Evolutionary conservation across 805 yeast species (phyloP).

Genomic region (Pichia nanzhaoensis): DNA sequence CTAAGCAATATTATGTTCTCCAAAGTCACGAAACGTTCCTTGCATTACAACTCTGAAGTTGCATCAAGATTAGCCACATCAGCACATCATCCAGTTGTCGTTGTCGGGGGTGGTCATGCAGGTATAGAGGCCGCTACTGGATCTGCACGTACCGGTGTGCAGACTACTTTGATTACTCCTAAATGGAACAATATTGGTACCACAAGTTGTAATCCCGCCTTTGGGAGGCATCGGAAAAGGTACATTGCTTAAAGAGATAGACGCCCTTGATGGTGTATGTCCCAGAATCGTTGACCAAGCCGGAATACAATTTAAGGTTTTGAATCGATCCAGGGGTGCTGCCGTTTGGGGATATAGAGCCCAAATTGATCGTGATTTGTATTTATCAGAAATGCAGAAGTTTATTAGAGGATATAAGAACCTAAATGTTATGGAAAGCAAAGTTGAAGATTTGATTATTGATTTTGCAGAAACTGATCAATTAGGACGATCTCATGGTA

Average conservation of each 20-base stretch:
- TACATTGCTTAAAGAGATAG: constrained; percentile 83
- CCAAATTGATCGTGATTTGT: constrained; percentile 83
- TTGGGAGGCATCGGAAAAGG: constrained; percentile 99
- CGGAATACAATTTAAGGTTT: constrained; percentile 83
- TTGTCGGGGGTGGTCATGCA: constrained; percentile 98
- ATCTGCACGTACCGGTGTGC: constrained; percentile 75
- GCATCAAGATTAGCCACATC: constrained; percentile 1
- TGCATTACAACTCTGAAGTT: constrained; percentile 13
- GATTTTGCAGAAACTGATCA: constrained; percentile 28
- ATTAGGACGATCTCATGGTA: constrained; percentile 37
- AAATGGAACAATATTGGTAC: constrained; percentile 72
- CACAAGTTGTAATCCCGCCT: constrained; percentile 92
- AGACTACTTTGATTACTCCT: constrained; percentile 74
- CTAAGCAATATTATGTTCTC: background rate
- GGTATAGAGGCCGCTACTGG: constrained; percentile 98
- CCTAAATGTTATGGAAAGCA: constrained; percentile 58
- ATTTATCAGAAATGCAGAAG: constrained; percentile 71
- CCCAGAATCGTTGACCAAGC: constrained; percentile 84
- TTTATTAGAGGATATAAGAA: constrained; percentile 50
- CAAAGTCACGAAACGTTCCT: constrained; percentile 4
- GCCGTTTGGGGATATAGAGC: constrained; percentile 99
- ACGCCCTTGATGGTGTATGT: constrained; percentile 92
- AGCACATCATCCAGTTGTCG: constrained; percentile 54
- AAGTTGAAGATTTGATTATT: constrained; percentile 78
- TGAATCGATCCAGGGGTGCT: constrained; percentile 83